Evolutionary conservation across 805 yeast genomes (phyloP), one percentile per base, ranked within the genome.

Genomic region (Suhomyces tanzawaensis): DNA sequence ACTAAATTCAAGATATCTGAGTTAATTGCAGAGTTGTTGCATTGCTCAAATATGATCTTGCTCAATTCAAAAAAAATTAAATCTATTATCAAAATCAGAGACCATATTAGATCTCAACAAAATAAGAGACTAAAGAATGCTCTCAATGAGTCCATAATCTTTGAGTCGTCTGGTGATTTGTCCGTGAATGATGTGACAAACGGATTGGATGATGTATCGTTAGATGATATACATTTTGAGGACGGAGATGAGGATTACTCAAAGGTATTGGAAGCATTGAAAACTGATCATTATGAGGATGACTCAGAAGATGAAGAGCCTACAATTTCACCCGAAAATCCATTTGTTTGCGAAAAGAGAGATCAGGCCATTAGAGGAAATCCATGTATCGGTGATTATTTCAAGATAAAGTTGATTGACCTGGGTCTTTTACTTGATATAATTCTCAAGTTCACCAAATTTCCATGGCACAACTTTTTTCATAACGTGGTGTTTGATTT

Each of bases 401-500:
- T 90, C 54, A 93, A 93, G 60, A 85, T 88, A 34, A 81, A 86
- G 38, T 67, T 93, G 16, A 76, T 81, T 42, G 96, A 93, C 54
- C 80, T 79, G 58, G 73, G 75, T 24, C 79, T 88, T 41, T 71
- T 90, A 22, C 66, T 77, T 15, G 74, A 78, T 16, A 81, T 90
- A n/a, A 64, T 89, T 18, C 63, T 74, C 19, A 79, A 85, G 73
- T 87, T 93, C 54, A 81, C 90, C 60, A 68, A 74, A 44, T 88
- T 82, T 60, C 96, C 98, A 5, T 93, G 98, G 98, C 93, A 93
- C 60, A 93, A 93, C 57, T 93, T 93, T 55, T 76, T 93, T 70
- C 99, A 93, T 62, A 93, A 91, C 55, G 99, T 93, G 41, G 96
- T 93, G 7, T 93, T 91, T 70, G 99, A 93, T 63, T 79, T 93